Evolutionary conservation across 1,284 basidiomycete species (phyloP), one percentile per base, ranked within the genome.

Genomic region (Trametes versicolor): DNA sequence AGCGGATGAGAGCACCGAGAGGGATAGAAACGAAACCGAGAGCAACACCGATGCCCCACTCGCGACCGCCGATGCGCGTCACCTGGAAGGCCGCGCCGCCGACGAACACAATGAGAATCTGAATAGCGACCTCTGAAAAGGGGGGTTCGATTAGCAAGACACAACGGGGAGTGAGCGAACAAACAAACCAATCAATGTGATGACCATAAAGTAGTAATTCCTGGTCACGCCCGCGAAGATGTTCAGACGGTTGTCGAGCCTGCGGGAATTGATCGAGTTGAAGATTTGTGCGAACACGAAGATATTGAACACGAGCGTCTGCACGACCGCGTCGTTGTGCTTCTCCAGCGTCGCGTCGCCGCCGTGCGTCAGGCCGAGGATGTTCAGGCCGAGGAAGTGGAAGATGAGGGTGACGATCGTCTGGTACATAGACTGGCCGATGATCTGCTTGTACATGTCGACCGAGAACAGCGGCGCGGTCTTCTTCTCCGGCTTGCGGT

Each of bases 201-300:
- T 95, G n/a, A 67, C 79, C 47, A 97, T 85, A 80, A 99, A 99
- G 79, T 94, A 98, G 68, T 81, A 87, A 76, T 99, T 99, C 61
- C 81, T 83, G 65, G 83, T 76, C 50, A 99, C 86, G 58, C 94
- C 95, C 72, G 93, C 89, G 73, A 99, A 95, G 65, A 99, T 88
- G 79, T 99, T 99, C 70, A 96, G 83, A 64, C 89, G 87, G 65
- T 87, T 88, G 72, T 97, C 96, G 58, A 99, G 83, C 49, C 95
- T 85, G 62, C 97, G 85, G 70, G 92, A 95, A 75, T 99, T 99
- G 79, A 99, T 79, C 67, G 95, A 96, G 82, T 98, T 98, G 81
- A 90, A 95, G 71, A 98, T 95, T 77, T 98, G 96, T 56, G 94
- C 95, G 79, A 98, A 99, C 51, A 99, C 97, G 74, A 98, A 99